Evolutionary conservation across 306 rosid species (phyloP).

Genomic region (Glycine soja): DNA sequence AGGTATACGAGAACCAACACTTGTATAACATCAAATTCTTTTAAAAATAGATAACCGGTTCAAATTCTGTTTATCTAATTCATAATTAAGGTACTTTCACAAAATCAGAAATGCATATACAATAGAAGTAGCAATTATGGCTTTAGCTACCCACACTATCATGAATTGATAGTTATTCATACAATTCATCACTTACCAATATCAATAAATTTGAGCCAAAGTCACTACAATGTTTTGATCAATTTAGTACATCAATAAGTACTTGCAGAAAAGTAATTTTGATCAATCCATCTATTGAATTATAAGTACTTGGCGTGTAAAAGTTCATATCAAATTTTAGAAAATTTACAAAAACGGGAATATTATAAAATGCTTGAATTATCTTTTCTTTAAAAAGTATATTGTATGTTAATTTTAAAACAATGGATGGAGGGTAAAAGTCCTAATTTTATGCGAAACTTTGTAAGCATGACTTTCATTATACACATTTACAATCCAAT

Average conservation of each 20-base stretch:
- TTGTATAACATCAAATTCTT: no score
- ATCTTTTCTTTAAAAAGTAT: conserved; percentile 1
- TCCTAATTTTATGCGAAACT: conserved; percentile 9
- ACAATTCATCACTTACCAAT: not conserved
- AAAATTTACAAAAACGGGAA: not conserved
- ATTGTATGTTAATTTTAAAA: not conserved
- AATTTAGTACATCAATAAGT: conserved; percentile 23
- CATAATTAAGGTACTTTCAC: conserved; percentile 3
- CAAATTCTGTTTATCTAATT: not conserved
- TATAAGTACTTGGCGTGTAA: not conserved
- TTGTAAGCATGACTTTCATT: conserved; percentile 9
- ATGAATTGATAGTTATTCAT: conserved; percentile 5
- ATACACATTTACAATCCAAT: conserved; percentile 18
- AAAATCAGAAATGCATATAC: not conserved
- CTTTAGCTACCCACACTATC: conserved; percentile 6
- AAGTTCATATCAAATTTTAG: conserved; percentile 4
- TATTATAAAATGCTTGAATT: not conserved
- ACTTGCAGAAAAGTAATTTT: not conserved
- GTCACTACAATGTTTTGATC: not conserved
- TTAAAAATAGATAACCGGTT: no score
- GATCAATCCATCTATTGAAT: conserved; percentile 1
- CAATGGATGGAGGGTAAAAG: conserved; percentile 15
- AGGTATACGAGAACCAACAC: no score
- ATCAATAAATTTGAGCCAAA: not conserved
- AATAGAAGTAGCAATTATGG: conserved; percentile 5